Evolutionary conservation across 176 grass and related monocot genomes (phyloP).

Genomic region (Avena sativa): DNA sequence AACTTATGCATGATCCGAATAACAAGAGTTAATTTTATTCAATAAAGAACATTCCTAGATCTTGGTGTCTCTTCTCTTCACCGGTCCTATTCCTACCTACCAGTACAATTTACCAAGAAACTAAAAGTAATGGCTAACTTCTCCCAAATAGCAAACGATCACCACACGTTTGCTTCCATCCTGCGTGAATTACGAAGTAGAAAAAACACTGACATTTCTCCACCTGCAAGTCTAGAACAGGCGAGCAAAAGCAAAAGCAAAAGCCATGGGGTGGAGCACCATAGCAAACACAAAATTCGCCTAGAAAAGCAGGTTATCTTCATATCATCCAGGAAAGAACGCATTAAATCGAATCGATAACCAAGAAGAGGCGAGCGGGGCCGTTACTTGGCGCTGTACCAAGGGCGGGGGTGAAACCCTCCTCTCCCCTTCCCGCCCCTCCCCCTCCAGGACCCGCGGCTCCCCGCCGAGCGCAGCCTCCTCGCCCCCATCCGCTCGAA

Average conservation of each 20-base stretch:
- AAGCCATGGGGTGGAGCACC: not conserved
- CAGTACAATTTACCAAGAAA: constrained; percentile 20
- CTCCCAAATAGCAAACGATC: constrained; percentile 2
- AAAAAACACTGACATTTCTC: not conserved
- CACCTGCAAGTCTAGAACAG: constrained; percentile 15
- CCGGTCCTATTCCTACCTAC: too few relatives aligned
- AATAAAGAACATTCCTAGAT: not conserved
- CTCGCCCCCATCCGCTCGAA: constrained; percentile 23
- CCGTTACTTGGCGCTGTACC: constrained; percentile 22
- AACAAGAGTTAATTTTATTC: not conserved
- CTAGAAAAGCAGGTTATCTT: not conserved
- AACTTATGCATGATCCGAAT: not conserved
- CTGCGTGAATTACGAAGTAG: not conserved
- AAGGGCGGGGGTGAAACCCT: constrained; percentile 51
- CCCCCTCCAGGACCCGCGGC: constrained; percentile 31
- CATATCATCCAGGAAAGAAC: not conserved
- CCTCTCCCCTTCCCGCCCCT: constrained; percentile 32
- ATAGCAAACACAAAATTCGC: not conserved
- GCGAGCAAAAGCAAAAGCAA: not conserved
- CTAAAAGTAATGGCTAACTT: not conserved
- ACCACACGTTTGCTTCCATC: not conserved
- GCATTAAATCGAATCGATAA: not conserved
- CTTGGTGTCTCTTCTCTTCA: not conserved
- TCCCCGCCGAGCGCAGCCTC: not conserved
- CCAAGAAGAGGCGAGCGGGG: not conserved